Conservation (phyloP, 352 stramenopile genomes). For the Pythium volutum region DNA sequence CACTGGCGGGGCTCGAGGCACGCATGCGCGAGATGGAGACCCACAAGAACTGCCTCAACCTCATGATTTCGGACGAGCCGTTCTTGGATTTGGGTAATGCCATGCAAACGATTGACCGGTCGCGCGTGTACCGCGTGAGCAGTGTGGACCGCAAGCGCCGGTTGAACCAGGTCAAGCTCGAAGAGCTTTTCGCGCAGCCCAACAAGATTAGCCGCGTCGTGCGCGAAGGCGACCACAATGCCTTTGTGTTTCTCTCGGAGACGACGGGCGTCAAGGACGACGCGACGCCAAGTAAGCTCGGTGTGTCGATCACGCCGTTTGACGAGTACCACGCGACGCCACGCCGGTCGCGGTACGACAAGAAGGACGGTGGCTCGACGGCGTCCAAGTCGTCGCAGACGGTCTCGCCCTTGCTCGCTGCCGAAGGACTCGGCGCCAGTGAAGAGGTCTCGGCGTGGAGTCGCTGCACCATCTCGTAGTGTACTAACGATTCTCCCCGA, state of each 20-base stretch:
- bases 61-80: slow-evolving; percentile 75
- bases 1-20: slow-evolving; percentile 30
- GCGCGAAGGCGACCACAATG: slow-evolving; percentile 57
- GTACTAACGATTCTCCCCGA: neutral
- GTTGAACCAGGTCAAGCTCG: slow-evolving; percentile 59
- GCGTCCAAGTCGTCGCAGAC: slow-evolving; percentile 18
- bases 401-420: neutral
- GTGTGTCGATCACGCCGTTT: slow-evolving; percentile 52
- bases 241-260: slow-evolving; percentile 40
- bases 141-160: slow-evolving; percentile 51
- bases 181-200: slow-evolving; percentile 54
- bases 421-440: neutral
- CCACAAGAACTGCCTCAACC: slow-evolving; percentile 73
- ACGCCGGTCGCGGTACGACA: slow-evolving; percentile 25
- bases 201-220: slow-evolving; percentile 66
- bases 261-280: slow-evolving; percentile 31
- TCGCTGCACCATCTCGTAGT: slow-evolving; percentile 63
- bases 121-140: slow-evolving; percentile 58
- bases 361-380: neutral
- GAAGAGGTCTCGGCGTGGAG: slow-evolving; percentile 40
- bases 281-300: slow-evolving; percentile 26
- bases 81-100: slow-evolving; percentile 55
- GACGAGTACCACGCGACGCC: slow-evolving; percentile 38
- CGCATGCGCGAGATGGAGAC: slow-evolving; percentile 44
- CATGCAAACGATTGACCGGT: slow-evolving; percentile 61